Percentiles rank a stretch among this genome's conserved stretches.
These are phyloP conservation scores for Pythium periplocum DNA, from an alignment of 352 stramenopile genomes.

Conservation along the genomic window DNA sequence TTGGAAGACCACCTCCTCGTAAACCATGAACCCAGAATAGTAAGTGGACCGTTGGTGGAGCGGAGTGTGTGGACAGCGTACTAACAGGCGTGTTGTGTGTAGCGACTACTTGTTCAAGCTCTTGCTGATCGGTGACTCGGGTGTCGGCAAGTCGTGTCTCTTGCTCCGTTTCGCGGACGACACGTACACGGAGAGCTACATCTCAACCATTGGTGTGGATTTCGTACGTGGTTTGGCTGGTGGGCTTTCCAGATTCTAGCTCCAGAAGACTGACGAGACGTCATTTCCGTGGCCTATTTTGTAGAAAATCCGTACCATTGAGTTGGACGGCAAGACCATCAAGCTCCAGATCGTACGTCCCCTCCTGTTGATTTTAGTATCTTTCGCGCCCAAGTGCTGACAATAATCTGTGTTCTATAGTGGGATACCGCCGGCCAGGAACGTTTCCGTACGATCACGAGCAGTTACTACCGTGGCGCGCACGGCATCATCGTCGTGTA, in stretches of 20 bases:
- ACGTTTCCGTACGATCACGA: constrained; percentile 99
- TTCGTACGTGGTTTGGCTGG: constrained; percentile 87
- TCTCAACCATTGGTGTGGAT: constrained; percentile 99
- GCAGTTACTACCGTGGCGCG: constrained; percentile 97
- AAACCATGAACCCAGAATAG: constrained; percentile 91
- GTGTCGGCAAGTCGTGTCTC: constrained; percentile 98
- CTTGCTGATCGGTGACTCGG: constrained; percentile 96
- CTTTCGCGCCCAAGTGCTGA: no score
- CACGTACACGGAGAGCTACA: constrained; percentile 99
- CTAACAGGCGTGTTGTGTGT: constrained; percentile 6
- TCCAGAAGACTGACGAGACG: constrained; percentile 1
- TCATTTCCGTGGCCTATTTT: constrained; percentile 3
- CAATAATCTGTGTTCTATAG: constrained; percentile 22
- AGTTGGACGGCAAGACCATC: constrained; percentile 99
- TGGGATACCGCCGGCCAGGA: constrained; percentile 99
- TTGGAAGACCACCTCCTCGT: constrained; percentile 8
- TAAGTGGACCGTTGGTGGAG: constrained; percentile 34
- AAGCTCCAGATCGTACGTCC: constrained; percentile 98
- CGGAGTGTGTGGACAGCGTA: background rate
- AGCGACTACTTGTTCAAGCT: constrained; percentile 99
- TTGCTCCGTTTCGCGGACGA: constrained; percentile 99
- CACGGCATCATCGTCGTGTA: constrained; percentile 99
- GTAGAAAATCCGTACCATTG: constrained; percentile 99
- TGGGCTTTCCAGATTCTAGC: background rate
- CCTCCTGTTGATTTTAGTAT: constrained; percentile 6